Evolutionary conservation across 2,329 filamentous ascomycete species (phyloP).

Genomic region (Fusarium transvaalense): DNA sequence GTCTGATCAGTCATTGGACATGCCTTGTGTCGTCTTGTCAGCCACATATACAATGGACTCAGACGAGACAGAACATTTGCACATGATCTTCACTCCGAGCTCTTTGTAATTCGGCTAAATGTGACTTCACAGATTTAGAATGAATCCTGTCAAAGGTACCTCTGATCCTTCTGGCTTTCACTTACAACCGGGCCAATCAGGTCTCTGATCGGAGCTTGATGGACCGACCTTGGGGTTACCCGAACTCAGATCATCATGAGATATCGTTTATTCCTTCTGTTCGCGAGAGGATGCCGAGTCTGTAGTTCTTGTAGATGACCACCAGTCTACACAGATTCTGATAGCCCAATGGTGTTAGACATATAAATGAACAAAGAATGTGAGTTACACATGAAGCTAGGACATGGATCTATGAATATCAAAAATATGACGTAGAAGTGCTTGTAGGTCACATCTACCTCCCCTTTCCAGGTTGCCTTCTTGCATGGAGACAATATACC

Average conservation of each 20-base stretch:
- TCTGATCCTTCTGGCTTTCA: slow-evolving; percentile 15
- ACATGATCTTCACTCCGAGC: background rate
- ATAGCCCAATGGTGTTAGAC: background rate
- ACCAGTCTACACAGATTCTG: no score
- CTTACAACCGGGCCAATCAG: slow-evolving; percentile 35
- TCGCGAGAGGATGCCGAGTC: background rate
- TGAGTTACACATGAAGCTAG: no score
- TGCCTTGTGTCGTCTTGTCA: slow-evolving; percentile 3
- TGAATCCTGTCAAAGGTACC: slow-evolving; percentile 1
- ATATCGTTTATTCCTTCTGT: background rate
- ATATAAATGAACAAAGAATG: background rate
- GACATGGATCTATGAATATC: no score
- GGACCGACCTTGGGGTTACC: slow-evolving; percentile 4
- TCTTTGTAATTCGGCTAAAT: slow-evolving; percentile 31
- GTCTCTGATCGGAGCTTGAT: slow-evolving; percentile 3
- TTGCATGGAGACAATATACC: background rate
- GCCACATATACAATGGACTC: slow-evolving; percentile 12
- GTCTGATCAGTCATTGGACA: slow-evolving; percentile 19
- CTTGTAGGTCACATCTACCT: background rate
- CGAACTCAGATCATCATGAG: slow-evolving; percentile 18
- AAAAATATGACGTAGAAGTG: background rate
- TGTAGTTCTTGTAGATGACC: background rate
- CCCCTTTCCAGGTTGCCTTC: background rate
- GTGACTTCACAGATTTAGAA: background rate
- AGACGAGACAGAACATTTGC: background rate